Base-by-base conservation (phyloP, 2,329 filamentous ascomycete genomes). In the Aspergillus carbonarius region DNA sequence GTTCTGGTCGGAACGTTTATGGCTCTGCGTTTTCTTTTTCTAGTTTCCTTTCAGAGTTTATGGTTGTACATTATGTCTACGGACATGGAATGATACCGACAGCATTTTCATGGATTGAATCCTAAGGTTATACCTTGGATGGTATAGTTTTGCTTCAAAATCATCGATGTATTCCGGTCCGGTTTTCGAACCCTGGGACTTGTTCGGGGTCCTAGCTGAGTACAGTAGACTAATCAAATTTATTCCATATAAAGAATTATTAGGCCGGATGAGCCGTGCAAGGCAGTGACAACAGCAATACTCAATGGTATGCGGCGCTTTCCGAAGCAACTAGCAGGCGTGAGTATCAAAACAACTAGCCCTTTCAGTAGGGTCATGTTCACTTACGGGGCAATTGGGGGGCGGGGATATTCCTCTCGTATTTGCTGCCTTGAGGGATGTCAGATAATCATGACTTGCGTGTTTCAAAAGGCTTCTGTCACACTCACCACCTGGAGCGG, bases 371-470 rank as follows among this genome's bases (percentile, higher is more conserved):
- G 10, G 17, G 25, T 18, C 17, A 27, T 30, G 23, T 57, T 10
- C 18, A 85, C 91, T 83, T 81, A 97, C 93, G 88, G 63, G 92
- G 89, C 59, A 96, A 81, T 66, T 88, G 87, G 34, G 88, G 92
- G 58, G 86, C 84, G 34, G 92, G 91, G 55, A 98, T 76, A 77
- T 99, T 99, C 75, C 95, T 86, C 80, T 98, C 95, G 78, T 90
- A 98, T 83, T 98, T 98, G 64, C 92, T 96, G 66, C 92, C 92
- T 96, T 67, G 47, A 60, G 13, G 2, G 10, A 13, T 44, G 53
- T 72, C 15, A 72, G 63, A 18, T 47, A n/a, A 46, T 23, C 17
- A n/a, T 8, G 12, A 47, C 30, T 13, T 13, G 10, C 9, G 9
- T 42, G n/a, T n/a, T n/a, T n/a, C n/a, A 18, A 6, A 30, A 8